Conservation (phyloP, 2,329 filamentous ascomycete species). For the Diaporthe batatas region DNA sequence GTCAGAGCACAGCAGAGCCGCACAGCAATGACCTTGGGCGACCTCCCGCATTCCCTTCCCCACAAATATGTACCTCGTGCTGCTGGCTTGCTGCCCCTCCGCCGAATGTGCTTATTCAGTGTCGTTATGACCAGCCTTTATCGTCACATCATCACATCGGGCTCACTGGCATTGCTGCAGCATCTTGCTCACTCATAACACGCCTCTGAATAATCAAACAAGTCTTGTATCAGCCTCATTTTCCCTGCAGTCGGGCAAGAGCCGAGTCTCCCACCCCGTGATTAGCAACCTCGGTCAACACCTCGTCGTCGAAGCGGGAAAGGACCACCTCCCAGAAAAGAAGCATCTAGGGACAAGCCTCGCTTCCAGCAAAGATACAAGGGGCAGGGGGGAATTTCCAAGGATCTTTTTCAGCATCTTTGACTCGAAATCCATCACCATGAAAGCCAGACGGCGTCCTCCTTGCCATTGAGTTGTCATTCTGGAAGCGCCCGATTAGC, state of each 20-base stretch:
- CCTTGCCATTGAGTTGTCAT: conserved; percentile 5
- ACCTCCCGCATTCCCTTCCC: conserved; percentile 20
- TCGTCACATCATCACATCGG: background rate
- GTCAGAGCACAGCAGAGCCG: conserved; percentile 42
- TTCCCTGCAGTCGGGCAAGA: background rate
- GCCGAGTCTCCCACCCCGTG: background rate
- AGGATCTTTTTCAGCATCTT: background rate
- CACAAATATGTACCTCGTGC: conserved; percentile 30
- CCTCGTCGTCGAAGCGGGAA: background rate
- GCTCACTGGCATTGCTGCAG: background rate
- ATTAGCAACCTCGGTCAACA: background rate
- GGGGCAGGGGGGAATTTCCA: background rate
- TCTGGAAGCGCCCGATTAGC: background rate
- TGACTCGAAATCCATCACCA: background rate
- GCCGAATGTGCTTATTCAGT: conserved; percentile 33
- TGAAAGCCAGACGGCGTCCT: conserved; percentile 24
- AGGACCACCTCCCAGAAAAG: background rate
- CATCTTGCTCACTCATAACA: background rate
- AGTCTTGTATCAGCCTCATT: background rate
- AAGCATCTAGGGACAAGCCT: background rate
- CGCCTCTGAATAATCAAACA: background rate
- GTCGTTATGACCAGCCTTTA: background rate
- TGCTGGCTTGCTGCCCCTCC: conserved; percentile 36
- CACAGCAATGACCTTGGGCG: conserved; percentile 33
- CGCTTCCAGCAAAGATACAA: background rate